Percentiles rank a stretch among this genome's conserved stretches.
Evolutionary conservation across 2,329 filamentous ascomycete genomes (phyloP).

Genomic region (Salinomyces thailandicus): DNA sequence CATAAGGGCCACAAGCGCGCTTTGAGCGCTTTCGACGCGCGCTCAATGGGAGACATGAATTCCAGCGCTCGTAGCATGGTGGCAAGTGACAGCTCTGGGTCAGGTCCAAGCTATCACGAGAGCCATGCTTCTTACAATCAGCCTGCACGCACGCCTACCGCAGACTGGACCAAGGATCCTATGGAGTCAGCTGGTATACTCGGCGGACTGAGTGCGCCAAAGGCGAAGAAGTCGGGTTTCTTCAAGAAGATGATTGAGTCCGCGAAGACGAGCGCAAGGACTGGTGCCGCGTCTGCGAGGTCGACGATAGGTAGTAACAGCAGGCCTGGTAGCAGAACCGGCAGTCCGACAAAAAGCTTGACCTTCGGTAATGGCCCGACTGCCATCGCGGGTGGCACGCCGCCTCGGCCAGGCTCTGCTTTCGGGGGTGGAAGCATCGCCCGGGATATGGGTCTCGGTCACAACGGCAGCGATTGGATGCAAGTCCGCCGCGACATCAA

Average conservation of each 20-base stretch:
- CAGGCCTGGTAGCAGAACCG: conserved; percentile 27
- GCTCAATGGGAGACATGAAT: conserved; percentile 18
- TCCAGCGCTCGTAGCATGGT: conserved; percentile 36
- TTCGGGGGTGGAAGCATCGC: conserved; percentile 31
- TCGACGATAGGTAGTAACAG: conserved; percentile 61
- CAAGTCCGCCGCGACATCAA: conserved; percentile 94
- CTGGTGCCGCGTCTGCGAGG: conserved; percentile 76
- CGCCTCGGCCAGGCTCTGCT: conserved; percentile 19
- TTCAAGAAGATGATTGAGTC: conserved; percentile 93
- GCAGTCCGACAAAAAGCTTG: conserved; percentile 38
- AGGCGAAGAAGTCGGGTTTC: conserved; percentile 67
- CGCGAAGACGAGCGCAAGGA: conserved; percentile 64
- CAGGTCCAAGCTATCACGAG: conserved; percentile 59
- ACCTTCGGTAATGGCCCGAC: conserved; percentile 39
- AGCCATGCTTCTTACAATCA: conserved; percentile 57
- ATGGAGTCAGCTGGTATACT: conserved; percentile 59
- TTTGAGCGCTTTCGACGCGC: conserved; percentile 13
- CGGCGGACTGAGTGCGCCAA: conserved; percentile 65
- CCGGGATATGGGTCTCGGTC: conserved; percentile 60
- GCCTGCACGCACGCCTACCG: conserved; percentile 53
- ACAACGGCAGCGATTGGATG: conserved; percentile 78
- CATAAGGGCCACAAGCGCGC: conserved; percentile 17
- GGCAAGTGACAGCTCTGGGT: conserved; percentile 39
- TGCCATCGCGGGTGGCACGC: conserved; percentile 43
- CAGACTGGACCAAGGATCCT: conserved; percentile 48